Base-by-base conservation (phyloP, 345 rosid species). In the Eucalyptus tenuipes region DNA sequence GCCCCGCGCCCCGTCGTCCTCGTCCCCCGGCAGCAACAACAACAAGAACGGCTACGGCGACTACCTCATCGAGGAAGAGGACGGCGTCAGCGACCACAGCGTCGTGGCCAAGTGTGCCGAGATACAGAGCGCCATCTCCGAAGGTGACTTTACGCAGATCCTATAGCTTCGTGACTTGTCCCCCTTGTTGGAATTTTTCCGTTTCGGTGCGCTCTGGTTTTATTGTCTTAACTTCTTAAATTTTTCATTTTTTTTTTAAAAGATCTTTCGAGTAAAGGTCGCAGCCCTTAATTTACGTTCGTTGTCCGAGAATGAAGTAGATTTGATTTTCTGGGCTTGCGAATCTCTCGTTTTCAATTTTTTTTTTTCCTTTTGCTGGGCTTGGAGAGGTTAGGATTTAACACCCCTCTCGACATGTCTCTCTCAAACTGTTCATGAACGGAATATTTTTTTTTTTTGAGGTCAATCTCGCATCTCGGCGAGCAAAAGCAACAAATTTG, bases 111-210 rank as follows among this genome's bases (percentile, higher is more conserved):
- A 89, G 89, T 91, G 92, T 42, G 93, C 94, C 15, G 94, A 93
- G 24, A 93, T 93, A 86, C 94, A 93, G 59, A 90, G 37, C 86
- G 94, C 93, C 79, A 93, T 93, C 86, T 91, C 94, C 25, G 94
- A 90, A 91, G 94, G 94, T 93, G 85, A 40, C 84, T 22, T 75
- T 75, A 6, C 12, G 24, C 27, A 40, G 84, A 75, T 75, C 84
- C 84, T 20, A 42, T 10, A 75, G 84, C 84, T 75, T 22, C 84
- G 13, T 33, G 53, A 53, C 86, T 80, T 64, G 44, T 81, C 31
- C 27, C 29, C 22, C 57, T 52, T 44, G 37, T 33, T 53, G 31
- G 44, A 25, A 33, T 42, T 47, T 88, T 47, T 29, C 17, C 16
- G 81, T 50, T 16, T 47, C 6, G 81, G 29, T 37, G 37, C 14